These are phyloP conservation scores for Solanum neorickii DNA, from an alignment of 257 asterid species.

Conservation along the genomic window DNA sequence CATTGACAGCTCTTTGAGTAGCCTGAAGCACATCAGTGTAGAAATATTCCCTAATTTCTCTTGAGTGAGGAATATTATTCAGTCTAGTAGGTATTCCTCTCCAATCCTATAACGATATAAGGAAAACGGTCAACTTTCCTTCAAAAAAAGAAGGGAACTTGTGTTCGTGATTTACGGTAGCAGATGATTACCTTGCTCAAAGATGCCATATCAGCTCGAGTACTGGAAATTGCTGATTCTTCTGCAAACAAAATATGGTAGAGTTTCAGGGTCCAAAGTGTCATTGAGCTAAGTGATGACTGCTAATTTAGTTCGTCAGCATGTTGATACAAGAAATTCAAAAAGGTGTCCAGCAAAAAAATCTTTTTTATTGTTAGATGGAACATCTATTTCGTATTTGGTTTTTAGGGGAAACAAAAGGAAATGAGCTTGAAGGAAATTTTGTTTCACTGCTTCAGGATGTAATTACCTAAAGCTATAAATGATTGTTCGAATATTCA, in stretches of 20 bases:
- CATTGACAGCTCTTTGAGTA: slow-evolving; percentile 62
- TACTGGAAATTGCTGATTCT: slow-evolving; percentile 20
- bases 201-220: slow-evolving; percentile 16
- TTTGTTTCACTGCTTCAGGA: neutral
- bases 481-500: neutral
- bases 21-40: slow-evolving; percentile 82
- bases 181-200: slow-evolving; percentile 33
- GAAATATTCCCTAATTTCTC: slow-evolving; percentile 88
- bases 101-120: slow-evolving; percentile 57
- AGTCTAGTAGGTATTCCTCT: slow-evolving; percentile 91
- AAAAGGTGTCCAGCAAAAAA: neutral
- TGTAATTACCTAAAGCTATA: neutral
- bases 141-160: neutral
- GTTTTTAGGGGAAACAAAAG: neutral
- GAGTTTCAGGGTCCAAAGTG: slow-evolving; percentile 3
- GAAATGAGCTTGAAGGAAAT: neutral
- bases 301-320: neutral
- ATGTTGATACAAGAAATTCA: neutral
- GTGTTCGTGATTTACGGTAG: neutral
- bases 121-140: neutral
- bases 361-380: neutral
- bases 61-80: slow-evolving; percentile 93
- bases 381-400: neutral
- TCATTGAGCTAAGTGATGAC: neutral
- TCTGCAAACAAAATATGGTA: slow-evolving; percentile 21